Base-by-base conservation (phyloP, 1,284 basidiomycete genomes). In the Cutaneotrichosporon spelunceum region DNA sequence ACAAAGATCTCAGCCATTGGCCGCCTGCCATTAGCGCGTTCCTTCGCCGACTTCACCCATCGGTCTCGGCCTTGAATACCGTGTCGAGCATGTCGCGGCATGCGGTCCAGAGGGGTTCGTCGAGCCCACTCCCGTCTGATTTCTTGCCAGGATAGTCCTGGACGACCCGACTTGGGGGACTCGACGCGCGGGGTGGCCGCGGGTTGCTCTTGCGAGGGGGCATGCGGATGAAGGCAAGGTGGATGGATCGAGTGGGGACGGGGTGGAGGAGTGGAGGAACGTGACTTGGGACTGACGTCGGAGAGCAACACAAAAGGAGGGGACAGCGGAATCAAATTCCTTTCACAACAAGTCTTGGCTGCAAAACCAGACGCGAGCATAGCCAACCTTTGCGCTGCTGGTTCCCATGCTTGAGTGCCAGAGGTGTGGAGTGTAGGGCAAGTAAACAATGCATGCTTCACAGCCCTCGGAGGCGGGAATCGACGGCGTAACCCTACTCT, bases 31-130 rank as follows among this genome's bases (percentile, higher is more conserved):
- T 33, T 26, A 50, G 45, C 8, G 4, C 30, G 9, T 11, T 19
- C 10, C 3, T 21, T 24, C 5, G 30, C 24, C 7, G 5, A 70
- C 76, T 66, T 65, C n/a, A 77, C 78, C 60, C 66, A 33, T 68
- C 71, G 29, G 73, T 72, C 58, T 69, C 75, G 6, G 76, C 69
- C 26, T 68, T 68, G 64, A 75, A 75, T 16, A 79, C 73, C 1
- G 53, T 65, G 33, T 74, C 68, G 29, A 78, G 65, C 19, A 79
- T 72, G 29, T 72, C 71, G 42, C 69, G 65, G 58, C 76, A 77
- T 29, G 70, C 72, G 10, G 61, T 59, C 76, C 76, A 77, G 33
- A 70, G 68, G 11, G 64, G 34, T 42, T 70, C 65, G 26, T 67
- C 64, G 62, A 76, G 64, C 3, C 72, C 74, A 27, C 36, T 44